Evolutionary conservation across 768 basidiomycete species (phyloP), one percentile per base, ranked within the genome.

Genomic region (Royoungia palumana): DNA sequence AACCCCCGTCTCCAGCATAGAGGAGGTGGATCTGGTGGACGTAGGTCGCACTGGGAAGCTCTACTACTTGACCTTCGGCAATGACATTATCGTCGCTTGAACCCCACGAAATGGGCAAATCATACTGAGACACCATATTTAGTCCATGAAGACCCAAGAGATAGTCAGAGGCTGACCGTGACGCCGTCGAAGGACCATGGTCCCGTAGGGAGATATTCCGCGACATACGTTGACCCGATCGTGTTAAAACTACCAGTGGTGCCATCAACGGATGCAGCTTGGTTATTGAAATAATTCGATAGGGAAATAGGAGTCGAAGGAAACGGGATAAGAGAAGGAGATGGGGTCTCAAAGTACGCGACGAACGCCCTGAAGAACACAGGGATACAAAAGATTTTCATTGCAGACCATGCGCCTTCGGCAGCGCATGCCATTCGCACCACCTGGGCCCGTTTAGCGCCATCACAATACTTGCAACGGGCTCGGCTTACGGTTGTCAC

Each of bases 11-110:
- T 21, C 73, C 75, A 19, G 75, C 68, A 53, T 79, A 79, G 11
- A 79, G 51, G 42, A 78, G 65, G 47, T 79, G 76, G 21, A 81
- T 57, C 49, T 79, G 70, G 49, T 80, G 79, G 2, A 71, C 65
- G 50, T 60, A 69, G 0, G 68, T 70, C n/a, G 65, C 58, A 0
- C 59, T 44, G 8, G 58, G 45, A 17, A 75, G 60, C 6, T 61
- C 49, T 12, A 80, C 42, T 5, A 70, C 59, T 49, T 81, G 79
- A 2, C 70, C 69, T 7, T 70, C 50, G 14, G 75, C 67, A 24
- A 79, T 57, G 21, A 77, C 62, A 47, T 81, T 81, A 52, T 81
- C 78, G 16, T 63, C 35, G 8, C 48, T 56, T 11, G 38, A 34
- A n/a, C 75, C 75, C 75, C 77, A 77, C 2, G 56, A 43, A 8